Evolutionary conservation across 139 green algal genomes (phyloP).

Genomic region (Picochlorum sp.): DNA sequence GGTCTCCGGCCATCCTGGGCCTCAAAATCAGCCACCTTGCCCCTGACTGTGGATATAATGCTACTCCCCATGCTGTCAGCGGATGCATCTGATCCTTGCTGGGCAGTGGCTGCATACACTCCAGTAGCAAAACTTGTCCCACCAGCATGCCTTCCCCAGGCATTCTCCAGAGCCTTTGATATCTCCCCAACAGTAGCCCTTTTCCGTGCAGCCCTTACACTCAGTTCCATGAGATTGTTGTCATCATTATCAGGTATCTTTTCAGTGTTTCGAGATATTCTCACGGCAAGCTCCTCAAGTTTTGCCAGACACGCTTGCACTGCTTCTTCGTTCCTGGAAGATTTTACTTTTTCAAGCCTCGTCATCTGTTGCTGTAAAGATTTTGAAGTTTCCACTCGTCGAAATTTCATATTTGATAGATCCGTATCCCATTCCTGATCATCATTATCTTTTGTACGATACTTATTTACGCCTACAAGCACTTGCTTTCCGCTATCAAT

Average conservation of each 20-base stretch:
- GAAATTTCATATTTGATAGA: too few species aligned
- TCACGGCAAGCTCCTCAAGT: slow-evolving; percentile 18
- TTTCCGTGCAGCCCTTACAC: slow-evolving; percentile 33
- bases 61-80: neutral
- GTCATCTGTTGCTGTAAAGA: slow-evolving; percentile 21
- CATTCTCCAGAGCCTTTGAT: slow-evolving; percentile 38
- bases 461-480: slow-evolving; percentile 64
- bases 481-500: slow-evolving; percentile 52
- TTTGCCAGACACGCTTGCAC: slow-evolving; percentile 17
- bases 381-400: slow-evolving; percentile 47
- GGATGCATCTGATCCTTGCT: too few species aligned
- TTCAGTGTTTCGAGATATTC: too few species aligned
- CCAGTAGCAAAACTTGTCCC: slow-evolving; percentile 23
- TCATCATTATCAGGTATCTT: too few species aligned
- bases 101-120: slow-evolving; percentile 25
- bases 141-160: slow-evolving; percentile 44
- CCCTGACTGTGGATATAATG: too few species aligned
- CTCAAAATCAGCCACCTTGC: slow-evolving; percentile 24
- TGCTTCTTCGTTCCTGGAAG: slow-evolving; percentile 7
- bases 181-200: slow-evolving; percentile 58
- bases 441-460: slow-evolving; percentile 18
- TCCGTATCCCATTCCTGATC: slow-evolving; percentile 16
- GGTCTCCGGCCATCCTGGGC: slow-evolving; percentile 28
- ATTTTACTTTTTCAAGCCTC: slow-evolving; percentile 11
- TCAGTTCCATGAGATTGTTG: slow-evolving; percentile 49